These are phyloP conservation scores for Cryptococcus sp. DNA, from an alignment of 1,284 basidiomycete species.

Conservation along the genomic window DNA sequence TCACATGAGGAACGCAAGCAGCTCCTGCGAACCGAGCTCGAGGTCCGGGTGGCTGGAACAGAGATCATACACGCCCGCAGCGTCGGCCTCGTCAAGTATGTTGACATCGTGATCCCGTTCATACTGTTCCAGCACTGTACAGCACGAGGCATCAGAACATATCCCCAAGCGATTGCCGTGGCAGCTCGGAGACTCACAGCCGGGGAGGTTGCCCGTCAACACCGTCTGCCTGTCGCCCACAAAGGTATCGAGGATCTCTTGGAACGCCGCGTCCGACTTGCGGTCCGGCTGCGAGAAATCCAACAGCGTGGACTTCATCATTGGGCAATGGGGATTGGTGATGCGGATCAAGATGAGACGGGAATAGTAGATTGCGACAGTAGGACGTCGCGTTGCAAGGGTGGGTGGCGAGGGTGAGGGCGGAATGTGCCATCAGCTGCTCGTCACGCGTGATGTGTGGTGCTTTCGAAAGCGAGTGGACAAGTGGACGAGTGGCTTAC, in stretches of 20 bases:
- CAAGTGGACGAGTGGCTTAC: no score
- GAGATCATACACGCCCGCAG: slow-evolving; percentile 21
- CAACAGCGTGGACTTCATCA: not conserved
- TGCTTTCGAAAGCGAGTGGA: no score
- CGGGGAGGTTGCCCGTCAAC: slow-evolving; percentile 30
- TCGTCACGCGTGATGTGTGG: no score
- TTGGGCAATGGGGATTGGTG: not conserved
- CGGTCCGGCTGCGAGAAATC: slow-evolving; percentile 16
- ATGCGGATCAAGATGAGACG: not conserved
- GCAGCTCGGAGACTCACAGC: slow-evolving; percentile 16
- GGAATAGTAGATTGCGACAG: no score
- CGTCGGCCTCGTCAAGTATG: slow-evolving; percentile 32
- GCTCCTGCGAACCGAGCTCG: slow-evolving; percentile 28
- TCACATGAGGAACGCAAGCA: slow-evolving; percentile 36
- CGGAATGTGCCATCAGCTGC: no score
- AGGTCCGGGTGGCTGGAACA: slow-evolving; percentile 27
- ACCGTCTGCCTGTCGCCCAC: slow-evolving; percentile 32
- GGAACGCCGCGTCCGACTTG: slow-evolving; percentile 33
- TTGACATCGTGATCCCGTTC: slow-evolving; percentile 27
- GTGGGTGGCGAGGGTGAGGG: no score
- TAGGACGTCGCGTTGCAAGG: no score
- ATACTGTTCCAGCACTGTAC: slow-evolving; percentile 19
- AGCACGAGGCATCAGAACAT: not conserved
- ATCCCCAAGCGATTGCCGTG: no score
- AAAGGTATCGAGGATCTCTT: slow-evolving; percentile 34